A percentile compares a stretch with the other conserved stretches of the same genome.
Evolutionary conservation across 2,329 filamentous ascomycete species (phyloP).

Genomic region (Fusarium sp.): DNA sequence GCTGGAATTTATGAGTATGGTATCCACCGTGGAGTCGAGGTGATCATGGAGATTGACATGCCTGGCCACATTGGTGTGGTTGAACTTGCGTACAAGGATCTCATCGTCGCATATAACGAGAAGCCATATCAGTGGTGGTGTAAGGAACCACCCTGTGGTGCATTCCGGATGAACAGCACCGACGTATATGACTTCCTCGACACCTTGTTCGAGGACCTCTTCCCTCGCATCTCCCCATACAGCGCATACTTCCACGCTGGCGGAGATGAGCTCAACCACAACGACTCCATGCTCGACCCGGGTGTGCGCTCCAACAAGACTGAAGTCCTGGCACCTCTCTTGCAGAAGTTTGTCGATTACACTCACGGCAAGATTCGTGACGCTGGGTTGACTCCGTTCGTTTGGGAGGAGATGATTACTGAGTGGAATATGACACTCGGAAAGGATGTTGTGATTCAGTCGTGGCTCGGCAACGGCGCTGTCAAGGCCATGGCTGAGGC

Average conservation of each 20-base stretch:
- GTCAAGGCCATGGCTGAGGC: conserved; percentile 67
- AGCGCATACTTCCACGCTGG: conserved; percentile 84
- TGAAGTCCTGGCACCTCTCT: conserved; percentile 73
- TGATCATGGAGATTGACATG: conserved; percentile 71
- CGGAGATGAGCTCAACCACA: conserved; percentile 85
- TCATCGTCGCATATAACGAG: conserved; percentile 64
- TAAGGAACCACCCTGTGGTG: conserved; percentile 71
- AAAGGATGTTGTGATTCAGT: conserved; percentile 78
- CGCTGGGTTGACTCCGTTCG: conserved; percentile 75
- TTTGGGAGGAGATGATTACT: conserved; percentile 89
- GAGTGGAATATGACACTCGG: conserved; percentile 81
- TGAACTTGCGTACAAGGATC: conserved; percentile 60
- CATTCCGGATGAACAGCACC: conserved; percentile 79
- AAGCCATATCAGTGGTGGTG: conserved; percentile 69
- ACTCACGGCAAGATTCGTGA: conserved; percentile 73
- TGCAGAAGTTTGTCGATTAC: conserved; percentile 80
- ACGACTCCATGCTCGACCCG: conserved; percentile 73
- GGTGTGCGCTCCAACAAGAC: conserved; percentile 74
- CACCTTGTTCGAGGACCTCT: conserved; percentile 76
- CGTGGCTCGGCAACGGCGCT: conserved; percentile 75
- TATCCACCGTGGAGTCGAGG: conserved; percentile 66
- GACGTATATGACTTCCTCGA: conserved; percentile 77
- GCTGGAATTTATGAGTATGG: conserved; percentile 76
- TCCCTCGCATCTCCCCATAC: conserved; percentile 77
- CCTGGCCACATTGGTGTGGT: conserved; percentile 68